Percentiles rank a stretch among this genome's conserved stretches.
Conservation (phyloP, 2,329 filamentous ascomycete genomes). For the Lojkania enalia region DNA sequence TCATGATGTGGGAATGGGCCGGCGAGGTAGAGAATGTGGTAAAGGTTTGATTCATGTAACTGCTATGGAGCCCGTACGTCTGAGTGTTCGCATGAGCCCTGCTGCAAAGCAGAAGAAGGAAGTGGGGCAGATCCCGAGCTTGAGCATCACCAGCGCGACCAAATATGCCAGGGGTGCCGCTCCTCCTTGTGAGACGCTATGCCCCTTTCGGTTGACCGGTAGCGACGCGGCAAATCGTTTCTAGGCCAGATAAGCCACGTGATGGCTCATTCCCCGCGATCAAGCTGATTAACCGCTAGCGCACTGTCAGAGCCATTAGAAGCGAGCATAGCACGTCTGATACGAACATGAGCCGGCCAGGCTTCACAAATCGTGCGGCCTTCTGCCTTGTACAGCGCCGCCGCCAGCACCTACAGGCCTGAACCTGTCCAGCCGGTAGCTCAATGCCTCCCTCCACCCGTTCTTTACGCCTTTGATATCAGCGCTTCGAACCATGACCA, state of each 20-base stretch:
- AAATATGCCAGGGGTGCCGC: conserved; percentile 1
- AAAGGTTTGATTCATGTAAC: conserved; percentile 2
- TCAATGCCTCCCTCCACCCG: conserved; percentile 1
- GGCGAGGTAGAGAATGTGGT: conserved; percentile 1
- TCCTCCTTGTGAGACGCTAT: conserved; percentile 3
- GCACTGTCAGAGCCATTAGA: neutral
- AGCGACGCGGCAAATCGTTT: conserved; percentile 1
- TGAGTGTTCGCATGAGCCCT: conserved; percentile 3
- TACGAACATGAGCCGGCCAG: neutral
- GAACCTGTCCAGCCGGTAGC: conserved; percentile 3
- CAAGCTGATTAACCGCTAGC: conserved; percentile 2
- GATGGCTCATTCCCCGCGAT: neutral
- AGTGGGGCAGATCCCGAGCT: conserved; percentile 2
- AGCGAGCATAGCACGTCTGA: neutral
- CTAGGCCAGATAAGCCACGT: neutral
- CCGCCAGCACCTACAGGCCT: neutral
- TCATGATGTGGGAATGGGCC: neutral
- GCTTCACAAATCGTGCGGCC: neutral
- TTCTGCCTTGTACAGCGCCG: neutral
- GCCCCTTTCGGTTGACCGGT: conserved; percentile 1
- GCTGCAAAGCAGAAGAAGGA: conserved; percentile 3
- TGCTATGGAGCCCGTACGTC: conserved; percentile 1
- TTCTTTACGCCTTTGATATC: conserved; percentile 3
- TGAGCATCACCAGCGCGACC: conserved; percentile 1
- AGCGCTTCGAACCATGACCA: conserved; percentile 3